These are phyloP conservation scores for Sphaerosporella brunnea DNA, from an alignment of 495 filamentous ascomycete species.

Conservation along the genomic window DNA sequence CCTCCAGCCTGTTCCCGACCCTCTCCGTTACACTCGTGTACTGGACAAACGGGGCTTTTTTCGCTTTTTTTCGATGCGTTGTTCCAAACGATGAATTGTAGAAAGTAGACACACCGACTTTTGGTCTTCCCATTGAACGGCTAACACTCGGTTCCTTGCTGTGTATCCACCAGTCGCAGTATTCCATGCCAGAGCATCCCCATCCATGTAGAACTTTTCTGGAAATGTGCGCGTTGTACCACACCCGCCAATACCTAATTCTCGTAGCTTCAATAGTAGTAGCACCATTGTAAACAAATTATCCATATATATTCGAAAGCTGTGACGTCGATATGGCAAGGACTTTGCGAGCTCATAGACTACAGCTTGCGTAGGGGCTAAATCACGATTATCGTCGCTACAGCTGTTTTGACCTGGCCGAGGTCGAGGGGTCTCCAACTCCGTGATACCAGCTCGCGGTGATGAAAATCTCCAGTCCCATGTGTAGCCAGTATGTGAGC, in stretches of 20 bases:
- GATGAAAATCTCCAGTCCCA: too few species aligned
- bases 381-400: too few species aligned
- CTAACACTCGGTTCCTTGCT: neutral
- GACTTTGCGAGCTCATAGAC: neutral
- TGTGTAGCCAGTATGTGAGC: too few species aligned
- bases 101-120: neutral
- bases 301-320: constrained; percentile 1
- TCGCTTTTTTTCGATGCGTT: neutral
- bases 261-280: neutral
- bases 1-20: too few species aligned
- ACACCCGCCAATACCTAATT: neutral
- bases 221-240: neutral
- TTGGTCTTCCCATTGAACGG: neutral
- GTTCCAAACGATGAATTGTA: neutral
- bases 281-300: constrained; percentile 2
- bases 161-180: neutral
- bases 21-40: too few species aligned
- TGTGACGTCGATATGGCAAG: neutral
- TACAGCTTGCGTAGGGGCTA: neutral
- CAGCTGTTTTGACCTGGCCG: too few species aligned
- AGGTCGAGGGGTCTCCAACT: too few species aligned
- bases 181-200: neutral
- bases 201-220: neutral
- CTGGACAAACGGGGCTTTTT: neutral
- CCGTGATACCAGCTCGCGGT: too few species aligned